These are phyloP conservation scores for Lactifluus echinatus DNA, from an alignment of 768 basidiomycete genomes.

Conservation along the genomic window DNA sequence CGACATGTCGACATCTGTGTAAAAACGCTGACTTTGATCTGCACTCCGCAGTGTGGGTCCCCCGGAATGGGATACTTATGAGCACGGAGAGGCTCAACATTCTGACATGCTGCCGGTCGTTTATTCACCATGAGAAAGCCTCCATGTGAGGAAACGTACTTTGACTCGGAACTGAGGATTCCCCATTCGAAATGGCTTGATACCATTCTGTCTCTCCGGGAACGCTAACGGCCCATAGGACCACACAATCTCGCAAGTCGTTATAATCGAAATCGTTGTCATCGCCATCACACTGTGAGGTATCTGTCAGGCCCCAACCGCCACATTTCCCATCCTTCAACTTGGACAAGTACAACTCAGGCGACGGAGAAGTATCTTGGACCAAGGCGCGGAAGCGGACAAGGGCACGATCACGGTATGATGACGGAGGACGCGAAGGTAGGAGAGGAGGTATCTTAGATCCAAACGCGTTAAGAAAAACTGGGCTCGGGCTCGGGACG, in stretches of 20 bases:
- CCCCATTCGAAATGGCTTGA: constrained; percentile 26
- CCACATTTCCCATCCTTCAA: constrained; percentile 39
- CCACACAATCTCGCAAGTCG: constrained; percentile 50
- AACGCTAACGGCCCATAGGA: constrained; percentile 67
- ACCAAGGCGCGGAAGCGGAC: constrained; percentile 73
- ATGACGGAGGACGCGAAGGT: constrained; percentile 39
- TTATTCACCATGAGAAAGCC: not conserved
- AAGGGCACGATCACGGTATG: constrained; percentile 43
- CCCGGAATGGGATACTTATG: constrained; percentile 60
- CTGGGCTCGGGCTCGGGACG: not conserved
- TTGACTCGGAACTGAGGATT: constrained; percentile 15
- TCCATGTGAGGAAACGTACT: constrained; percentile 11
- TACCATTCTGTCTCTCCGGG: constrained; percentile 63
- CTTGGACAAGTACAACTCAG: constrained; percentile 61
- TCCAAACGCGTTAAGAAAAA: constrained; percentile 2
- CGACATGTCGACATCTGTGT: not conserved
- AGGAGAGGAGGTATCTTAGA: constrained; percentile 51
- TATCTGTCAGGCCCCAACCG: constrained; percentile 62
- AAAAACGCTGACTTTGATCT: constrained; percentile 48
- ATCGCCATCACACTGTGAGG: constrained; percentile 23
- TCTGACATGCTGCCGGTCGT: not conserved
- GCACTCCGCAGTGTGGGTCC: constrained; percentile 53
- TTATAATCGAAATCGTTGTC: constrained; percentile 35
- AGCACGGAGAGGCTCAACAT: constrained; percentile 25
- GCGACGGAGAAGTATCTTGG: constrained; percentile 69